These are phyloP conservation scores for Cladosporium velox DNA, from an alignment of 2,329 filamentous ascomycete genomes.

Conservation along the genomic window DNA sequence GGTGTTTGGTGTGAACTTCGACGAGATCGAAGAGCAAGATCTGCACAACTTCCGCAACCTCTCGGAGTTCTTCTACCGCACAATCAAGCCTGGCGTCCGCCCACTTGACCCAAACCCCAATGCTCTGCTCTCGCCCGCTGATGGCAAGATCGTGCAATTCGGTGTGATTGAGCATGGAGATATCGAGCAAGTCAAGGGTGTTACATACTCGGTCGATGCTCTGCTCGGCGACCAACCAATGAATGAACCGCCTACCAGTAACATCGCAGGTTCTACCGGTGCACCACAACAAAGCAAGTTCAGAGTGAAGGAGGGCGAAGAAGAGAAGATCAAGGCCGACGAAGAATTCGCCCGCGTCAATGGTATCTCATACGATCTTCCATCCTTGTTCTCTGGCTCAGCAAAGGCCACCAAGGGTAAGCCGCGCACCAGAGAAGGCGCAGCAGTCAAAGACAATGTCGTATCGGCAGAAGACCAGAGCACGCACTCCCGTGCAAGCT, in stretches of 20 bases:
- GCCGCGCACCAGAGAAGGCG: conserved; percentile 34
- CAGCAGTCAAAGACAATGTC: conserved; percentile 27
- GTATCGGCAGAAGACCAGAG: conserved; percentile 66
- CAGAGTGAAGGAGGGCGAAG: conserved; percentile 47
- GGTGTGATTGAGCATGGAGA: conserved; percentile 89
- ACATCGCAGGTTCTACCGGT: conserved; percentile 40
- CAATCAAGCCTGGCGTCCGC: conserved; percentile 82
- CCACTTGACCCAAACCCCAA: conserved; percentile 80
- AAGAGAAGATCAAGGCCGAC: conserved; percentile 72
- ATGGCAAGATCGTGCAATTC: conserved; percentile 88
- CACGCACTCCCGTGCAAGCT: conserved; percentile 64
- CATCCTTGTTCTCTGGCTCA: conserved; percentile 80
- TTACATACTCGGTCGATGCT: conserved; percentile 95
- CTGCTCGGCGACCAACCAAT: conserved; percentile 66
- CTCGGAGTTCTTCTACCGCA: conserved; percentile 95
- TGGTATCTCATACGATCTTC: conserved; percentile 91
- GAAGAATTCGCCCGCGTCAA: conserved; percentile 94
- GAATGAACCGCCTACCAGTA: conserved; percentile 44
- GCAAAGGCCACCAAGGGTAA: conserved; percentile 24
- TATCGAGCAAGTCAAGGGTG: conserved; percentile 97
- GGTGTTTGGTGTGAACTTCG: conserved; percentile 87
- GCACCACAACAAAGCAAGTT: conserved; percentile 37
- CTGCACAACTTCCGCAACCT: conserved; percentile 89
- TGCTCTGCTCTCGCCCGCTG: conserved; percentile 82
- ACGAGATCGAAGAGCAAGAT: conserved; percentile 82